These are phyloP conservation scores for Penicillium daleae DNA, from an alignment of 495 filamentous ascomycete genomes.

Conservation along the genomic window DNA sequence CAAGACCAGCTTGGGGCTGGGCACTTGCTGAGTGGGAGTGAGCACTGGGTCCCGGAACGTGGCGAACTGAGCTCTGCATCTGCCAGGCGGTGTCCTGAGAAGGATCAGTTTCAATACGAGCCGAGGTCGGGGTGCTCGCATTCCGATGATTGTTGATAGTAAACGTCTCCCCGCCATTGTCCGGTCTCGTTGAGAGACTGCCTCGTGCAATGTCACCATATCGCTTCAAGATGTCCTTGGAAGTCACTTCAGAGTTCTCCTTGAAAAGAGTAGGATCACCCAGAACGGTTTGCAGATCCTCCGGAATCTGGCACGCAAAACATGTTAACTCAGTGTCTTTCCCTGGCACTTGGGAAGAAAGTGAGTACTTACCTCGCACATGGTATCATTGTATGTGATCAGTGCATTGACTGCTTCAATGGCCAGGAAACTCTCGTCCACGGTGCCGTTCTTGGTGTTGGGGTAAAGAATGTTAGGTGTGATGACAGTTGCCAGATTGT, in stretches of 20 bases:
- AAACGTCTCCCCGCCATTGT: conserved; percentile 59
- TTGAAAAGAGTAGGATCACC: conserved; percentile 81
- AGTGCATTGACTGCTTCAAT: conserved; percentile 90
- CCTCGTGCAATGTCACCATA: conserved; percentile 75
- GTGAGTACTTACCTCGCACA: conserved; percentile 81
- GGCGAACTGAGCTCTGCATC: conserved; percentile 78
- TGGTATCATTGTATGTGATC: conserved; percentile 90
- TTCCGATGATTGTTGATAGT: conserved; percentile 45
- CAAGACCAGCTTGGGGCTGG: conserved; percentile 33
- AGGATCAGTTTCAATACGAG: conserved; percentile 79
- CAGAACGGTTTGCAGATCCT: conserved; percentile 84
- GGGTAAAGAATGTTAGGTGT: conserved; percentile 92
- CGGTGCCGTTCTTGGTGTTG: conserved; percentile 65
- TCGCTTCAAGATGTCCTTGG: conserved; percentile 93
- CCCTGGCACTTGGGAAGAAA: not conserved
- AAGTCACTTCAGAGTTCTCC: conserved; percentile 82
- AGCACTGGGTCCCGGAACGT: conserved; percentile 65
- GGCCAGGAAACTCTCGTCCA: conserved; percentile 84
- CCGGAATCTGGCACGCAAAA: conserved; percentile 71
- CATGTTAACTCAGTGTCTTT: not conserved
- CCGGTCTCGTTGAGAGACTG: conserved; percentile 59
- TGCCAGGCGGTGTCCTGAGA: conserved; percentile 71
- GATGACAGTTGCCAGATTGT: conserved; percentile 98
- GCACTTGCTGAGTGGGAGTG: conserved; percentile 43
- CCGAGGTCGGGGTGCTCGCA: conserved; percentile 45